Evolutionary conservation across 148 eudicot genomes (phyloP), one percentile per base, ranked within the genome.

Genomic region (Suaeda aralocaspica): DNA sequence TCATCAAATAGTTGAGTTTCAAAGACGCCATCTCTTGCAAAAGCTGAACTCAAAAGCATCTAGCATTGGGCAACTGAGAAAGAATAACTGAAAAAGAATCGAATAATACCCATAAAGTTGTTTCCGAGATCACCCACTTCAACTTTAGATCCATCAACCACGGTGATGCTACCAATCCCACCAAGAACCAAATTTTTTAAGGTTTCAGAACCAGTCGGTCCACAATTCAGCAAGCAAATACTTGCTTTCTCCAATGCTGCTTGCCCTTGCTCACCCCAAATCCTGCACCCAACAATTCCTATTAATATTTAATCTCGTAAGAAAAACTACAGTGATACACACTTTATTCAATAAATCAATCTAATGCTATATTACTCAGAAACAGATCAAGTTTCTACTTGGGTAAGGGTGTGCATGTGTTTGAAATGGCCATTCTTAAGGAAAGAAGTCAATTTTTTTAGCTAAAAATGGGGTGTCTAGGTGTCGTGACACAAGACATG

Each of bases 251-350:
- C 98, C 67, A 90, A 83, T 15, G 96, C 95, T 70, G 94, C 81
- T 77, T 93, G 98, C 77, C 98, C 98, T 83, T 88, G 98, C 77
- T 93, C 98, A 70, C 98, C 98, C 98, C 96, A 93, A 41, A 93
- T 93, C 81, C 96, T 93, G 86, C 77, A 85, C 63, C 59, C 69
- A 81, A 28, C 9, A 72, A 9, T 59, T 31, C 16, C 25, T 29
- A 21, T 56, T 56, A 51, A 70, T 29, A 21, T 56, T 56, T 58
- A 70, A 21, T 29, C 36, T 26, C 14, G 42, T 36, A 39, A 25
- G 52, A n/a, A 34, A 50, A 28, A 18, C 28, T 1, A 59, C 8
- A 0, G 11, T 30, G 18, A 56, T 56, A 56, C 65, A 58, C 64
- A 55, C 62, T 39, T 28, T 29, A 24, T 49, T 42, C 66, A 59